Percentiles rank a stretch among this genome's conserved stretches.
phyloP scores from a whole-genome alignment of 78 protist genomes.

The Salpingoeca rosetta region DNA sequence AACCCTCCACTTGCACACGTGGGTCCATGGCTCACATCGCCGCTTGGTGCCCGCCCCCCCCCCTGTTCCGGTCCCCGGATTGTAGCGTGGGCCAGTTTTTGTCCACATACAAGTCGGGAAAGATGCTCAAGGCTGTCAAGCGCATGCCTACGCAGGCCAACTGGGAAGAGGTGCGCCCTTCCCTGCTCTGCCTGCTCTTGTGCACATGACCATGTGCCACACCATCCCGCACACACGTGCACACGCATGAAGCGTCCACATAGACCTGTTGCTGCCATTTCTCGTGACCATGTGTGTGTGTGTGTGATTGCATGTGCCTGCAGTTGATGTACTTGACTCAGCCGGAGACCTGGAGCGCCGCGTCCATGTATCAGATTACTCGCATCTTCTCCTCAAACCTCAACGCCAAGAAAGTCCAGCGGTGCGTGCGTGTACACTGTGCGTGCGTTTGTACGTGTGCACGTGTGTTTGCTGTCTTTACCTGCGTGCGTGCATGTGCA shows the following conservation, averaged over 20 bases:
- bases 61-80: not conserved
- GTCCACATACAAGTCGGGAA: slow-evolving; percentile 67
- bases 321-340: slow-evolving; percentile 76
- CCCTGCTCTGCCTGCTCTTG: not conserved
- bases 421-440: not conserved
- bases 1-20: not conserved
- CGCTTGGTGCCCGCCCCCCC: not conserved
- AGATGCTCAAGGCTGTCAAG: slow-evolving; percentile 89
- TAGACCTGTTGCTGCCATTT: not conserved
- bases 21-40: not conserved
- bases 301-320: not conserved
- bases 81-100: slow-evolving; percentile 71
- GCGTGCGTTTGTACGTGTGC: not conserved
- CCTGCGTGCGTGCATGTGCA: not conserved
- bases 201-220: not conserved
- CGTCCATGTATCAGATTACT: slow-evolving; percentile 66
- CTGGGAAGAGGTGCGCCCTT: slow-evolving; percentile 64
- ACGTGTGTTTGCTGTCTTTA: not conserved
- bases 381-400: slow-evolving; percentile 71
- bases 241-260: not conserved
- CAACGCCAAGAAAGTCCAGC: slow-evolving; percentile 73
- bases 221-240: not conserved
- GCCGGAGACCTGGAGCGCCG: slow-evolving; percentile 84
- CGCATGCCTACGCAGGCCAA: slow-evolving; percentile 73
- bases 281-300: not conserved